Percentiles rank a stretch among this genome's conserved stretches.
Conservation (phyloP, 495 filamentous ascomycete genomes). For the Aspergillus panamensis region DNA sequence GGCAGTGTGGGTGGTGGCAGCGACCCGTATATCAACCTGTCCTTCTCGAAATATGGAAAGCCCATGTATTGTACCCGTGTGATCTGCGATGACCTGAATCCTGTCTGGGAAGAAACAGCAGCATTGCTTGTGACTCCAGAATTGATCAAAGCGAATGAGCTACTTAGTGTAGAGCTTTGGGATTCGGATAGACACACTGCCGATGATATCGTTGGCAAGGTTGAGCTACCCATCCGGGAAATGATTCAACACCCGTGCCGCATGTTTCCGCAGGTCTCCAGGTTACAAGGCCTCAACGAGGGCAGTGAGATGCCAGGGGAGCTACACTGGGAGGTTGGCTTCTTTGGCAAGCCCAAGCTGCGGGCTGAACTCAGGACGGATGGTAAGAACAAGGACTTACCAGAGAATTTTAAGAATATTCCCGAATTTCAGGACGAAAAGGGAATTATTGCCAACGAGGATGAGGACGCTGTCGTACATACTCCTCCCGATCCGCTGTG, state of each 20-base stretch:
- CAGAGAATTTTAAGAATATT: slow-evolving; percentile 64
- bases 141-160: slow-evolving; percentile 87
- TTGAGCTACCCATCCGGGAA: slow-evolving; percentile 88
- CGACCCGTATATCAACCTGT: slow-evolving; percentile 80
- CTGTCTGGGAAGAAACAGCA: slow-evolving; percentile 88
- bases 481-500: slow-evolving; percentile 92
- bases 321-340: slow-evolving; percentile 93
- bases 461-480: slow-evolving; percentile 80
- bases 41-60: slow-evolving; percentile 87
- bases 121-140: slow-evolving; percentile 82
- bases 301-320: slow-evolving; percentile 89
- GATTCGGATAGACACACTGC: slow-evolving; percentile 85
- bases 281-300: slow-evolving; percentile 72
- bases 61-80: slow-evolving; percentile 97
- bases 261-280: slow-evolving; percentile 90
- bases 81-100: slow-evolving; percentile 91
- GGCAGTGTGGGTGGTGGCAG: slow-evolving; percentile 85
- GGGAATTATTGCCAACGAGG: slow-evolving; percentile 66
- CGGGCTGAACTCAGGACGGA: slow-evolving; percentile 77
- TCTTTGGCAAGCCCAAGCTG: slow-evolving; percentile 85
- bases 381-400: slow-evolving; percentile 76
- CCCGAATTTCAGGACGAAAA: slow-evolving; percentile 84
- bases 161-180: slow-evolving; percentile 91
- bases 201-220: slow-evolving; percentile 91
- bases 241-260: slow-evolving; percentile 89